Base-by-base conservation (phyloP, 768 basidiomycete species). In the Sporobolomyces pararoseus region DNA sequence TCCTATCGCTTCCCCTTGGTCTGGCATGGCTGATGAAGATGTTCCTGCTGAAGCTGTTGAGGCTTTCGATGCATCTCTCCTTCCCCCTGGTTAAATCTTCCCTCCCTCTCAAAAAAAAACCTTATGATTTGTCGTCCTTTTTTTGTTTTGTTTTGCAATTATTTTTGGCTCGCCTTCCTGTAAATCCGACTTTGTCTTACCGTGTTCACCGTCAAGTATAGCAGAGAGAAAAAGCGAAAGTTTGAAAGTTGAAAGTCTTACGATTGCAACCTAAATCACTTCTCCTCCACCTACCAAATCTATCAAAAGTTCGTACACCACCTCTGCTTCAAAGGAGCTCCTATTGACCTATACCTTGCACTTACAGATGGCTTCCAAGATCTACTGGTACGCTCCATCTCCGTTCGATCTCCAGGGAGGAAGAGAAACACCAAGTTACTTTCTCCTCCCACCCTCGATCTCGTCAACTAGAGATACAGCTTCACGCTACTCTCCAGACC, bases 31-130 rank as follows among this genome's bases (percentile, higher is more conserved):
- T 19, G 88, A 86, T 19, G 82, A 83, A 17, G 78, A 75, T 6
- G 66, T 76, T 7, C 79, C 78, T 6, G 80, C 81, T 31, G 85
- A 84, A 29, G 86, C 84, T 54, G 79, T 77, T 29, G 86, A 83
- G 52, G 81, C 81, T n/a, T 84, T 99, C 50, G 96, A 99, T 78
- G 88, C 91, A 9, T 92, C 88, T 76, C 82, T 96, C 49, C 87
- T 99, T 5, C 96, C 96, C 67, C 96, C 95, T 25, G 96, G 96
- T 78, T 99, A 83, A 76, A 70, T 16, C 32, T 9, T 49, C 23
- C 16, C 46, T 9, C 10, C 39, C 27, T 31, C 39, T 23, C 19
- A 27, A 29, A 23, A 23, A 23, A 52, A 39, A 31, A 25, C 25
- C 12, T 7, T 35, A 7, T 12, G 23, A 39, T n/a, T n/a, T n/a